A percentile compares a stretch with the other conserved stretches of the same genome.
Conservation (phyloP, 2,329 filamentous ascomycete species). For the Alternaria brassicicola region DNA sequence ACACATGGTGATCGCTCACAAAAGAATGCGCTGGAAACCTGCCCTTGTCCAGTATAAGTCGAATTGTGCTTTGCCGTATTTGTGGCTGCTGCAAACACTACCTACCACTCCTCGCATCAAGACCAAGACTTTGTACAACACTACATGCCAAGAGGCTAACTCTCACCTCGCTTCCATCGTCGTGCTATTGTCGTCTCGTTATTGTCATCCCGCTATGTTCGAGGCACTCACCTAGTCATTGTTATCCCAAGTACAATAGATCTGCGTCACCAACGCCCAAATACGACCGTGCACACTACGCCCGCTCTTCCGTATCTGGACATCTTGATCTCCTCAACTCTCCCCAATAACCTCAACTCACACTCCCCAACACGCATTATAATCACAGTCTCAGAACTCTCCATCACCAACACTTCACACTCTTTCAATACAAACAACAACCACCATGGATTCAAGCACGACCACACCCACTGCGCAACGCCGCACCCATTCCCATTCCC, state of each 20-base stretch:
- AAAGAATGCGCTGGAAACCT: not conserved
- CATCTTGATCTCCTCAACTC: not conserved
- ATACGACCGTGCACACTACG: not conserved
- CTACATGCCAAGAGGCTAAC: not conserved
- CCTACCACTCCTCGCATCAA: not conserved
- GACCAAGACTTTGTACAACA: not conserved
- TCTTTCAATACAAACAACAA: not conserved
- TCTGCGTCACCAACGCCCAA: not conserved
- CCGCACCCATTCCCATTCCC: not conserved
- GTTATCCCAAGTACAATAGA: not conserved
- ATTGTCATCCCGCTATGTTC: not conserved
- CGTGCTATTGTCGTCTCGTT: not conserved
- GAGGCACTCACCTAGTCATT: not conserved
- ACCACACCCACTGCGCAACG: not conserved
- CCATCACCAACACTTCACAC: not conserved
- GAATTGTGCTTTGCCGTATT: not conserved
- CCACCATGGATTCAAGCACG: not conserved
- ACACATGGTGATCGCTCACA: not conserved
- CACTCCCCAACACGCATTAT: too few relatives aligned
- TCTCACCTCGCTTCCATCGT: not conserved
- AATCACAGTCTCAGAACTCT: not conserved
- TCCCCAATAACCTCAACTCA: not conserved
- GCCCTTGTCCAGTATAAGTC: not conserved
- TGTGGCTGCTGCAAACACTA: not conserved
- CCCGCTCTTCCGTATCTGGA: not conserved